Evolutionary conservation across 208 protist genomes (phyloP).

Genomic region (Trichomonas tenax): DNA sequence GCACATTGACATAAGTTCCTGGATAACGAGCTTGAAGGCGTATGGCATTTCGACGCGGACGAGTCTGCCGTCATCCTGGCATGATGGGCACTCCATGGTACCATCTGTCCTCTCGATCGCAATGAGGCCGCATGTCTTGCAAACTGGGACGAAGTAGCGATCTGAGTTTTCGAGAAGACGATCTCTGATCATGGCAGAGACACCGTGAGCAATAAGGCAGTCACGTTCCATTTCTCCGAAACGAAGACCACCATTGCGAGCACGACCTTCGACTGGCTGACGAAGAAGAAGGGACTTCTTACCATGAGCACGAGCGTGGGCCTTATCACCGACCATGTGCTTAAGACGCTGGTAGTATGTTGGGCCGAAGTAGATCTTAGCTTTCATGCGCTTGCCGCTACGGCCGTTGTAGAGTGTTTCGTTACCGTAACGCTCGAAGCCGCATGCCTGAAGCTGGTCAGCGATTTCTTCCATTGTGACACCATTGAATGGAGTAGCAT

Average conservation of each 20-base stretch:
- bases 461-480: conserved; percentile 56
- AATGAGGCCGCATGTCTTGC: conserved; percentile 72
- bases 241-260: conserved; percentile 71
- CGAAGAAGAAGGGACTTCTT: conserved; percentile 64
- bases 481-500: conserved; percentile 80
- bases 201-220: conserved; percentile 82
- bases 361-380: conserved; percentile 75
- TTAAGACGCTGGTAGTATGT: conserved; percentile 75
- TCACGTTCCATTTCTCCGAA: conserved; percentile 93
- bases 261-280: conserved; percentile 77
- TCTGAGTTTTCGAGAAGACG: conserved; percentile 67
- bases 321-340: conserved; percentile 90
- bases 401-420: conserved; percentile 74
- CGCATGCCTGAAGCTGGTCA: conserved; percentile 29
- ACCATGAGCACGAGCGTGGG: conserved; percentile 64
- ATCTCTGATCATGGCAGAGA: conserved; percentile 60
- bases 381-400: conserved; percentile 66
- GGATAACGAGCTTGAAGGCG: conserved; percentile 83
- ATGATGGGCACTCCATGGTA: conserved; percentile 62
- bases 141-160: conserved; percentile 68
- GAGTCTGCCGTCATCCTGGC: conserved; percentile 51
- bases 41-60: conserved; percentile 81
- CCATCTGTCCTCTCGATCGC: conserved; percentile 63
- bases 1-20: conserved; percentile 82
- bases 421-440: conserved; percentile 41